A percentile compares a stretch with the other conserved stretches of the same genome.
These are phyloP conservation scores for Glonium stellatum DNA, from an alignment of 495 filamentous ascomycete genomes.

Conservation along the genomic window DNA sequence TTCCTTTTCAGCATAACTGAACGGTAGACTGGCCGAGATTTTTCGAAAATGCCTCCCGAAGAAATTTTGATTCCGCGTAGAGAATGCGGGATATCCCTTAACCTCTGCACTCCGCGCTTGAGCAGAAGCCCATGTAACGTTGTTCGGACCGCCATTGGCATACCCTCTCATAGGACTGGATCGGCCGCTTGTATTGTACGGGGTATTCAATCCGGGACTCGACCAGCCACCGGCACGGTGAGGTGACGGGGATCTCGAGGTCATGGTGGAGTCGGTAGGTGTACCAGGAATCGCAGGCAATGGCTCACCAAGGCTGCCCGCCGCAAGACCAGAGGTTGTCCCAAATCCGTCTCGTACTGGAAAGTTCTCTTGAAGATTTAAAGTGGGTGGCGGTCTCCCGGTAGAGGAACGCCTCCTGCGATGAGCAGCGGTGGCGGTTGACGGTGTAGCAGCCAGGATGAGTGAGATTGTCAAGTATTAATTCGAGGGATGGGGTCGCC, in stretches of 20 bases:
- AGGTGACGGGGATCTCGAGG: constrained; percentile 79
- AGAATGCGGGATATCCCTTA: constrained; percentile 73
- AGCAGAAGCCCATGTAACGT: constrained; percentile 70
- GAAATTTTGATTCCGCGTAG: constrained; percentile 71
- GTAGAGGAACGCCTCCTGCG: constrained; percentile 30
- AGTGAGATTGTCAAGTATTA: constrained; percentile 6
- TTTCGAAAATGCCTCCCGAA: constrained; percentile 70
- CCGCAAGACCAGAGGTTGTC: constrained; percentile 15
- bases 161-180: constrained; percentile 52
- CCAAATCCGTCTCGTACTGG: constrained; percentile 14
- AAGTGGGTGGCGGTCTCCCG: constrained; percentile 21
- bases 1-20: constrained; percentile 70
- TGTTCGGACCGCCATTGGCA: constrained; percentile 43
- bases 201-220: constrained; percentile 68
- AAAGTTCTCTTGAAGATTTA: constrained; percentile 18
- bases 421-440: constrained; percentile 23
- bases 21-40: constrained; percentile 65
- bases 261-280: constrained; percentile 49
- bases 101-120: constrained; percentile 72
- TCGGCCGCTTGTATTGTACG: constrained; percentile 53
- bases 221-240: constrained; percentile 77
- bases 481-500: neutral
- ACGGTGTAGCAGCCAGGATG: constrained; percentile 28
- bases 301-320: constrained; percentile 9
- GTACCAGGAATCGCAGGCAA: constrained; percentile 31